phyloP scores from a whole-genome alignment of 441 rosid genomes.

The Gossypium gossypioides region DNA sequence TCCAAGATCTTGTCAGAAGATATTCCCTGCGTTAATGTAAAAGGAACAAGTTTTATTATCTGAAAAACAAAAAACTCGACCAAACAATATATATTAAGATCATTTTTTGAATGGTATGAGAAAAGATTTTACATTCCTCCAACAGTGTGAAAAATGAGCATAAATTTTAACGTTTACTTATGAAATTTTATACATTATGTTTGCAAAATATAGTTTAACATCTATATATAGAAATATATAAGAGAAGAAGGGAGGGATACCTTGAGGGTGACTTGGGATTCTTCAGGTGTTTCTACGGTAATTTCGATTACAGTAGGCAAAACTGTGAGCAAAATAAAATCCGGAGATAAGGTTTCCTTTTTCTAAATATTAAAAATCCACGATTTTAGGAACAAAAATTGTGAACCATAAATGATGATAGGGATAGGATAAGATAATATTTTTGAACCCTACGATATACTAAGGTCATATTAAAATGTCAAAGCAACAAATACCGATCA shows the following conservation, averaged over 20 bases:
- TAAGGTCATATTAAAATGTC: neutral
- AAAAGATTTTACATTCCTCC: no score
- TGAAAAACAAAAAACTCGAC: neutral
- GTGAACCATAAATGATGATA: constrained; percentile 9
- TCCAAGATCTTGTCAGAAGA: constrained; percentile 74
- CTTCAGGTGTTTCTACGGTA: constrained; percentile 48
- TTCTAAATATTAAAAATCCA: neutral
- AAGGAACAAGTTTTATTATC: neutral
- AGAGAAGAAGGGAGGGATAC: constrained; percentile 15
- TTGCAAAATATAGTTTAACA: neutral
- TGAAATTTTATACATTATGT: neutral
- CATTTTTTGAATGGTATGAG: no score
- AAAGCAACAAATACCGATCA: neutral
- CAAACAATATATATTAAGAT: neutral
- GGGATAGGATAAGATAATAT: neutral
- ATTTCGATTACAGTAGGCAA: constrained; percentile 57
- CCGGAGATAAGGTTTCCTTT: neutral
- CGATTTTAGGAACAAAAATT: neutral
- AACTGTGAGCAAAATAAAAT: constrained; percentile 27
- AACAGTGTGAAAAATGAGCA: no score
- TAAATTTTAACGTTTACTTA: neutral
- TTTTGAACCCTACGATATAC: neutral
- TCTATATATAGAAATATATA: neutral
- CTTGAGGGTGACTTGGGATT: constrained; percentile 58
- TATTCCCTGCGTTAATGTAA: constrained; percentile 37